phyloP scores from a whole-genome alignment of 1,139 yeast genomes.

The Debaryomyces sp. region DNA sequence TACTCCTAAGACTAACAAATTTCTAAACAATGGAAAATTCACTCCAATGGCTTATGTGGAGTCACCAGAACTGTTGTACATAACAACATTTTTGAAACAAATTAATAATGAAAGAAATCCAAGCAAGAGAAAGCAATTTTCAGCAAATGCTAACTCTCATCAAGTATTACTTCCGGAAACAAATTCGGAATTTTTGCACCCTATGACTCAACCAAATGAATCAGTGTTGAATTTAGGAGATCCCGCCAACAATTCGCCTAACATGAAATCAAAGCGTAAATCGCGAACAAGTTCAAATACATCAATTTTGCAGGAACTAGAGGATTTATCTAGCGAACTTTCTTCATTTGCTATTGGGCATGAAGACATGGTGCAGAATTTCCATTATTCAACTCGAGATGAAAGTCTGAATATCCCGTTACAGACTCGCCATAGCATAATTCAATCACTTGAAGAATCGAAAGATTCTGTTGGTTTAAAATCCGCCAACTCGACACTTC shows the following conservation, averaged over 20 bases:
- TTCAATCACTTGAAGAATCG: constrained; percentile 3
- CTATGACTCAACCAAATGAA: not conserved
- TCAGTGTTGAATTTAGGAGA: not conserved
- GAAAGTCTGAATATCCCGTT: not conserved
- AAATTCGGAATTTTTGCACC: not conserved
- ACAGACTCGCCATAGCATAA: not conserved
- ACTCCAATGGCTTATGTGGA: not conserved
- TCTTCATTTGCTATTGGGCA: constrained; percentile 17
- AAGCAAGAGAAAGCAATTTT: not conserved
- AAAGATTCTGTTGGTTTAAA: constrained; percentile 1
- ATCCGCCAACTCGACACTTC: not conserved
- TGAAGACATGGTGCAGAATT: not conserved
- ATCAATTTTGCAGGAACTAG: constrained; percentile 32
- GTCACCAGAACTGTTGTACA: constrained; percentile 9
- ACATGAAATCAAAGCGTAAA: constrained; percentile 15
- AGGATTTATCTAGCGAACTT: constrained; percentile 34
- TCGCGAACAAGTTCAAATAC: constrained; percentile 32
- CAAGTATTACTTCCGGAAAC: not conserved
- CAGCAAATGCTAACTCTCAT: not conserved
- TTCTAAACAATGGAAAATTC: not conserved
- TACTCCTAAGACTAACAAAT: not conserved
- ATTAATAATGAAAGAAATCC: not conserved
- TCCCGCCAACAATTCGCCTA: not conserved
- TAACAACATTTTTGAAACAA: not conserved
- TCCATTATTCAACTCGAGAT: not conserved